These are phyloP conservation scores for Spiraea crenata DNA, from an alignment of 331 rosid genomes.

Conservation along the genomic window DNA sequence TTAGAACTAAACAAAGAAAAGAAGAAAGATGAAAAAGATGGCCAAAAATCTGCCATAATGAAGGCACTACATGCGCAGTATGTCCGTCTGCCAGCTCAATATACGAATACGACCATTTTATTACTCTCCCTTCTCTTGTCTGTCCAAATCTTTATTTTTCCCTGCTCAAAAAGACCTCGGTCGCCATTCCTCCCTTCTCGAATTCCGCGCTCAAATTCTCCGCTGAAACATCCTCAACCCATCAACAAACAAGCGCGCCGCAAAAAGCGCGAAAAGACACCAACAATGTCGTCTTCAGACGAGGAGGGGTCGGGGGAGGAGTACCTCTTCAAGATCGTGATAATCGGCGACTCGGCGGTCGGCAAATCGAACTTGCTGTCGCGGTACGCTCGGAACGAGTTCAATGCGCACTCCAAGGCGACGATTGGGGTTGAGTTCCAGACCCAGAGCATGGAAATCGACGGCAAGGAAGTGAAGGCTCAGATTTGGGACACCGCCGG, in stretches of 20 bases:
- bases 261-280: background rate
- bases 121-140: background rate
- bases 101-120: background rate
- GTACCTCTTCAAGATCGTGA: conserved; percentile 89
- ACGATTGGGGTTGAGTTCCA: conserved; percentile 93
- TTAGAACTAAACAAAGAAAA: background rate
- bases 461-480: conserved; percentile 82
- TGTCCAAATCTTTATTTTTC: background rate
- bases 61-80: conserved; percentile 36
- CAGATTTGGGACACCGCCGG: conserved; percentile 99
- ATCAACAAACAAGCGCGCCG: background rate
- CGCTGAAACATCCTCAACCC: background rate
- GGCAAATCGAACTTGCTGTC: conserved; percentile 86
- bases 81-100: conserved; percentile 33
- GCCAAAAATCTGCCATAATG: conserved; percentile 9
- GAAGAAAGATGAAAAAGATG: background rate
- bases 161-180: background rate
- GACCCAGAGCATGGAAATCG: conserved; percentile 82
- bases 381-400: conserved; percentile 83
- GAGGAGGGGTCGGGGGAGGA: conserved; percentile 80
- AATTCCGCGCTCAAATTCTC: background rate
- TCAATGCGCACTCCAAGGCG: conserved; percentile 82
- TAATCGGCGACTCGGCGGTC: conserved; percentile 88
- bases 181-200: background rate
- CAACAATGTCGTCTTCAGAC: conserved; percentile 76